Evolutionary conservation across 306 rosid species (phyloP).

Genomic region (Sicyos baderoa): DNA sequence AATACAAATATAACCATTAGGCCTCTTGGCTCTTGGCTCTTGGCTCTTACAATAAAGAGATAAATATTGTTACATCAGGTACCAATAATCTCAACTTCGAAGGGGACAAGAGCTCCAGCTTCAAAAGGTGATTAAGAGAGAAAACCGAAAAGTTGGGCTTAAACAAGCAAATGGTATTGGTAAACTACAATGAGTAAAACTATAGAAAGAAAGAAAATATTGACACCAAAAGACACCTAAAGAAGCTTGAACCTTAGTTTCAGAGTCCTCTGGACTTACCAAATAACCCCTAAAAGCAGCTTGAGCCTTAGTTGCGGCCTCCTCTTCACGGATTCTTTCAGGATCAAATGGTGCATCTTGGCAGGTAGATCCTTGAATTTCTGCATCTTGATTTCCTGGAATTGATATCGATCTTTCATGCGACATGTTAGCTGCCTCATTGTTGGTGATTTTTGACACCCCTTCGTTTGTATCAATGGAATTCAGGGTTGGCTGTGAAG

Average conservation of each 20-base stretch:
- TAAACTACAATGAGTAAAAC: slow-evolving; percentile 25
- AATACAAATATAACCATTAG: not conserved
- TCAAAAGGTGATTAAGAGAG: not conserved
- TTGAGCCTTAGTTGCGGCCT: slow-evolving; percentile 86
- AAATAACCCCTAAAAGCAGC: slow-evolving; percentile 97
- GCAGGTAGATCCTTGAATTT: slow-evolving; percentile 34
- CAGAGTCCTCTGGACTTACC: slow-evolving; percentile 62
- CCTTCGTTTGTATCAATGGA: slow-evolving; percentile 34
- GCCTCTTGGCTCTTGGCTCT: too few species aligned
- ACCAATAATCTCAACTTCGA: not conserved
- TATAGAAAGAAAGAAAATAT: not conserved
- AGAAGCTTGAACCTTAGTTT: slow-evolving; percentile 73
- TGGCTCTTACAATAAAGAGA: too few species aligned
- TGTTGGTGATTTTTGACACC: slow-evolving; percentile 40
- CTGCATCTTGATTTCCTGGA: slow-evolving; percentile 45
- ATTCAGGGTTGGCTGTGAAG: slow-evolving; percentile 26
- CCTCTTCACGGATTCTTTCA: slow-evolving; percentile 59
- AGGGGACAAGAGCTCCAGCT: slow-evolving; percentile 1
- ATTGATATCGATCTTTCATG: slow-evolving; percentile 19
- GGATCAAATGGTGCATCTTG: slow-evolving; percentile 52
- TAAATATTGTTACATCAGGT: not conserved
- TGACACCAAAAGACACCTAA: slow-evolving; percentile 76
- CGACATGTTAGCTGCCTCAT: slow-evolving; percentile 35
- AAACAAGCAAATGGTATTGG: not conserved
- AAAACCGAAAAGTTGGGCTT: not conserved